Conservation (phyloP, 2,329 filamentous ascomycete genomes). For the Aspergillus costaricaensis region DNA sequence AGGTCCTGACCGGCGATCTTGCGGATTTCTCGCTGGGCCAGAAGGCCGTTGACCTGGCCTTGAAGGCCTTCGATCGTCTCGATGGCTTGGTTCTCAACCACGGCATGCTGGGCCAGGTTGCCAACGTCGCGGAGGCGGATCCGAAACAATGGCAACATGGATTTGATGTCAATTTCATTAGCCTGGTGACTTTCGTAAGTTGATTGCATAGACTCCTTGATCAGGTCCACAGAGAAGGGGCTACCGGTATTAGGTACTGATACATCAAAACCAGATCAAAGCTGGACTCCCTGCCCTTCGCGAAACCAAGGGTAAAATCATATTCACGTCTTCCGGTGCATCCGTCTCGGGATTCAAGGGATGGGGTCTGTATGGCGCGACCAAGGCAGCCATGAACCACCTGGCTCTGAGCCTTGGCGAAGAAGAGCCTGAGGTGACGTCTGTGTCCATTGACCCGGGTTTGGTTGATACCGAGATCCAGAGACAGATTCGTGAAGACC, state of each 20-base stretch:
- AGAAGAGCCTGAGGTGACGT: constrained; percentile 30
- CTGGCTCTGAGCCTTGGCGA: constrained; percentile 30
- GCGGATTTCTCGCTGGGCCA: constrained; percentile 56
- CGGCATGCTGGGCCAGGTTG: constrained; percentile 74
- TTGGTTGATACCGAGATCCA: constrained; percentile 41
- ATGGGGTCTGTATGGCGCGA: constrained; percentile 40
- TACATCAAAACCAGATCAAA: constrained; percentile 24
- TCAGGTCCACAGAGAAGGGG: not conserved
- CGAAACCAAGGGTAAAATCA: constrained; percentile 35
- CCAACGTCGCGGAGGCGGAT: constrained; percentile 66
- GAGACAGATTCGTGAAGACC: constrained; percentile 71
- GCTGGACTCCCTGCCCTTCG: constrained; percentile 37
- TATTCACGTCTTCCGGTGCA: constrained; percentile 41
- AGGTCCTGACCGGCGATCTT: constrained; percentile 60
- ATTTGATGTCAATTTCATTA: constrained; percentile 87
- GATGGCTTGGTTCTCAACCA: constrained; percentile 90
- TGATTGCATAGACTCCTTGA: not conserved
- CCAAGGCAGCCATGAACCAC: constrained; percentile 42
- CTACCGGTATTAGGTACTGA: not conserved
- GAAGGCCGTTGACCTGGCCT: constrained; percentile 65
- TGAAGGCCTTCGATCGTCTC: constrained; percentile 68
- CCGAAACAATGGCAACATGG: constrained; percentile 71
- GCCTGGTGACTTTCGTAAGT: constrained; percentile 72
- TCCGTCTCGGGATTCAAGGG: constrained; percentile 33
- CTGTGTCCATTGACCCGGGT: constrained; percentile 34